Conservation (phyloP, 2,329 filamentous ascomycete species). For the Fusarium coffeatum region DNA sequence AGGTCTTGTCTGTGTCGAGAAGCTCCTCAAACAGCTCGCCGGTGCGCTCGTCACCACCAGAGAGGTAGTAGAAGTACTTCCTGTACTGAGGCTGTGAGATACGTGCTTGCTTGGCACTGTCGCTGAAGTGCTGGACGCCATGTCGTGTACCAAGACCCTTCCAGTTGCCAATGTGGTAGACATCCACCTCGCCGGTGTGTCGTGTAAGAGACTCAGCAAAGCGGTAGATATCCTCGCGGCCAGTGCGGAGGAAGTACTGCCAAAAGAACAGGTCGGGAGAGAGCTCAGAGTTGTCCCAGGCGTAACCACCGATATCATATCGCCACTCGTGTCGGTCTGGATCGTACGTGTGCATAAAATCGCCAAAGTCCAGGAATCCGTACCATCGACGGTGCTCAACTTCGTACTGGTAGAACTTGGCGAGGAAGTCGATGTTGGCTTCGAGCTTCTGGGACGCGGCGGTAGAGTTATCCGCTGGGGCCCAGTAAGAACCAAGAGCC, state of each 20-base stretch:
- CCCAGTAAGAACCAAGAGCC: slow-evolving; percentile 68
- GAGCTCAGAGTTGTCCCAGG: slow-evolving; percentile 74
- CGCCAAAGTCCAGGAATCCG: slow-evolving; percentile 71
- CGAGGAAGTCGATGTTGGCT: slow-evolving; percentile 65
- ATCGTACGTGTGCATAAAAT: slow-evolving; percentile 73
- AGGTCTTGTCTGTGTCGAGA: slow-evolving; percentile 65
- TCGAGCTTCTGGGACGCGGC: slow-evolving; percentile 56
- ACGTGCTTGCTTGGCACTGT: slow-evolving; percentile 71
- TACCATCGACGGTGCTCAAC: slow-evolving; percentile 70
- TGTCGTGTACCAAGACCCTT: slow-evolving; percentile 72
- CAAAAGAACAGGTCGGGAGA: slow-evolving; percentile 73
- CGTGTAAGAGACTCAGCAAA: slow-evolving; percentile 69
- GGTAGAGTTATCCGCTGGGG: slow-evolving; percentile 50
- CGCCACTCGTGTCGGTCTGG: slow-evolving; percentile 68
- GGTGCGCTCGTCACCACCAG: slow-evolving; percentile 67
- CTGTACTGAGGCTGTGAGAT: slow-evolving; percentile 68
- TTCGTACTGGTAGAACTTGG: slow-evolving; percentile 66
- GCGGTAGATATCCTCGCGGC: slow-evolving; percentile 66
- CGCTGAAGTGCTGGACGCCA: slow-evolving; percentile 70
- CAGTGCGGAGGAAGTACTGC: slow-evolving; percentile 71
- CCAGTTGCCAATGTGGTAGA: slow-evolving; percentile 68
- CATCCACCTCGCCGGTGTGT: slow-evolving; percentile 71
- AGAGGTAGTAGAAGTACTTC: slow-evolving; percentile 66
- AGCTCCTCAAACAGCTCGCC: slow-evolving; percentile 65
- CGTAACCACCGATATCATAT: slow-evolving; percentile 72